Evolutionary conservation across 2,329 filamentous ascomycete genomes (phyloP).

Genomic region (Sclerotinia trifoliorum): DNA sequence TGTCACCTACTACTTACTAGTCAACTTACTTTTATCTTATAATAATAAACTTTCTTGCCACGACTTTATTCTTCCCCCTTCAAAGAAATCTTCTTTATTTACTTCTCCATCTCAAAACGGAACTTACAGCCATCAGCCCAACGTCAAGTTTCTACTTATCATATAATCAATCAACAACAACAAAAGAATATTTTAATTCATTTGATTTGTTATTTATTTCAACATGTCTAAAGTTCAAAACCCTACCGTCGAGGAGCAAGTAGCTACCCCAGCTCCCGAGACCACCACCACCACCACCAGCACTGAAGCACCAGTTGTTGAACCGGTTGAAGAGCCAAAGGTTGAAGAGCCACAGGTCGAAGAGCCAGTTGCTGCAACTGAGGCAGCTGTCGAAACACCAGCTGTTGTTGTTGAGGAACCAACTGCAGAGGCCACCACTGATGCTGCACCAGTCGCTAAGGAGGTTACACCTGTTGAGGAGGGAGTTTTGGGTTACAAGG

Average conservation of each 20-base stretch:
- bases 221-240: conserved; percentile 67
- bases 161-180: conserved; percentile 30
- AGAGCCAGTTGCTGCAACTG: conserved; percentile 36
- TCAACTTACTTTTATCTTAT: conserved; percentile 1
- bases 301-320: conserved; percentile 47
- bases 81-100: conserved; percentile 16
- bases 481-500: conserved; percentile 87
- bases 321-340: conserved; percentile 41
- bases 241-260: conserved; percentile 54
- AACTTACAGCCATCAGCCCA: conserved; percentile 31
- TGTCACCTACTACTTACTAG: conserved; percentile 1
- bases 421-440: conserved; percentile 44
- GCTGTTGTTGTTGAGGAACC: conserved; percentile 41
- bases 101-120: conserved; percentile 1
- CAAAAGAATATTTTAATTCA: conserved; percentile 10
- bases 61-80: conserved; percentile 1
- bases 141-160: conserved; percentile 19
- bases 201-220: conserved; percentile 31
- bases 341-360: conserved; percentile 37
- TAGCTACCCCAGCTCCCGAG: conserved; percentile 36
- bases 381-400: conserved; percentile 42
- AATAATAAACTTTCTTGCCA: conserved; percentile 12
- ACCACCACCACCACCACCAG: conserved; percentile 33
- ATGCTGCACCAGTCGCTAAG: conserved; percentile 58
- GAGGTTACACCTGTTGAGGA: conserved; percentile 55